Evolutionary conservation across 805 yeast genomes (phyloP).

Genomic region (Ogataea henricii): DNA sequence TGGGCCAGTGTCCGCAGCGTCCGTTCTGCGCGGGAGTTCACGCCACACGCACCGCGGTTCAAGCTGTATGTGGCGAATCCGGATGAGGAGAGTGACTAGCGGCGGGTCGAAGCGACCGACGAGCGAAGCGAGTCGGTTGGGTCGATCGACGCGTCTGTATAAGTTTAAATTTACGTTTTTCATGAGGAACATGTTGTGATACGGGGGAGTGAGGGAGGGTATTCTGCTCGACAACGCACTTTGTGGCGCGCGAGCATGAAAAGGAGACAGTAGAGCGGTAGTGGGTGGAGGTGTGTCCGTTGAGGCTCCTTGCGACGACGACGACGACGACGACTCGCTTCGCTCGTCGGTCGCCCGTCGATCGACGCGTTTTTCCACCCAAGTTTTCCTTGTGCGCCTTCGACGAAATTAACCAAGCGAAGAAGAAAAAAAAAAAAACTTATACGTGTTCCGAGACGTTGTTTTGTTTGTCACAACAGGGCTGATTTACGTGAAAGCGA

Average conservation of each 20-base stretch:
- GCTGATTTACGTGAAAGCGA: neutral
- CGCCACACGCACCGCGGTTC: constrained; percentile 41
- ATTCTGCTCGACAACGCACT: too few species aligned
- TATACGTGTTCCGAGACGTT: constrained; percentile 19
- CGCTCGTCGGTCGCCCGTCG: constrained; percentile 9
- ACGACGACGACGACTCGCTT: neutral
- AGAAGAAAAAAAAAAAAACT: too few species aligned
- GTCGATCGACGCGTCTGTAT: neutral
- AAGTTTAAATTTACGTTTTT: too few species aligned
- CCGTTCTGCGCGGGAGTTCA: constrained; percentile 29
- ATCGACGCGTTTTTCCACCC: constrained; percentile 6
- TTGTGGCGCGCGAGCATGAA: too few species aligned
- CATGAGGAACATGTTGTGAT: neutral
- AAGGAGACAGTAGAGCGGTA: too few species aligned
- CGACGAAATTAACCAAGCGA: neutral
- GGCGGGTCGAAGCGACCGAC: neutral
- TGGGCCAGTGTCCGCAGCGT: constrained; percentile 39
- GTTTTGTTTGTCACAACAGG: neutral
- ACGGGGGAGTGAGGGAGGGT: too few species aligned
- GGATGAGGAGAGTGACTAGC: constrained; percentile 32
- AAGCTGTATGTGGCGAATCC: constrained; percentile 61
- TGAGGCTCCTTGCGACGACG: too few species aligned
- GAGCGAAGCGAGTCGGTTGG: neutral
- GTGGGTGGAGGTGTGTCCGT: too few species aligned
- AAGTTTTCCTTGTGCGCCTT: constrained; percentile 1